Evolutionary conservation across 306 rosid species (phyloP).

Genomic region (Quillaja saponaria): DNA sequence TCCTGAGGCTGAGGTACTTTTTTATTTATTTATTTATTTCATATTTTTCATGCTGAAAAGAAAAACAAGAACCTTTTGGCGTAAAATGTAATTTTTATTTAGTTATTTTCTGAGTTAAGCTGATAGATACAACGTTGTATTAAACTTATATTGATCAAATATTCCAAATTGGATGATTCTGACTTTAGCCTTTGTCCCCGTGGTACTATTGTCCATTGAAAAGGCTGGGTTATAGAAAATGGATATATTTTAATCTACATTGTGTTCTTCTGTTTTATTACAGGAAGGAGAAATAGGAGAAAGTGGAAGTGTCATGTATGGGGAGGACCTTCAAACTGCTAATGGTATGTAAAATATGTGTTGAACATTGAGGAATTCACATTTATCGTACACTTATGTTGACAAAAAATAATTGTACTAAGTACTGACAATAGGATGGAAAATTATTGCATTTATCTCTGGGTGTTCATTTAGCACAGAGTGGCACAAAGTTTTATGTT

Average conservation of each 20-base stretch:
- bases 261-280: constrained; percentile 5
- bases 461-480: not conserved
- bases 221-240: too few species aligned
- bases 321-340: constrained; percentile 46
- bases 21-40: too few species aligned
- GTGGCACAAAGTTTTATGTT: constrained; percentile 3
- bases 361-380: not conserved
- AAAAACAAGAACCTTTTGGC: too few species aligned
- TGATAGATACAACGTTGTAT: too few species aligned
- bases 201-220: too few species aligned
- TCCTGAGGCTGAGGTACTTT: constrained; percentile 84
- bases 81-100: not conserved
- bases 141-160: too few species aligned
- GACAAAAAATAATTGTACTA: not conserved
- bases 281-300: constrained; percentile 79
- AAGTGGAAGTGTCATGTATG: constrained; percentile 51
- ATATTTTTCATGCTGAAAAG: not conserved
- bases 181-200: too few species aligned
- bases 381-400: not conserved
- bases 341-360: constrained; percentile 50
- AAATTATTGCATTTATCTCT: not conserved
- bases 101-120: not conserved
- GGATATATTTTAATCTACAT: too few species aligned
- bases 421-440: not conserved
- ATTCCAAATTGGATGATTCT: too few species aligned